Base-by-base conservation (phyloP, 2,329 filamentous ascomycete genomes). In the Sporothrix globosa region DNA sequence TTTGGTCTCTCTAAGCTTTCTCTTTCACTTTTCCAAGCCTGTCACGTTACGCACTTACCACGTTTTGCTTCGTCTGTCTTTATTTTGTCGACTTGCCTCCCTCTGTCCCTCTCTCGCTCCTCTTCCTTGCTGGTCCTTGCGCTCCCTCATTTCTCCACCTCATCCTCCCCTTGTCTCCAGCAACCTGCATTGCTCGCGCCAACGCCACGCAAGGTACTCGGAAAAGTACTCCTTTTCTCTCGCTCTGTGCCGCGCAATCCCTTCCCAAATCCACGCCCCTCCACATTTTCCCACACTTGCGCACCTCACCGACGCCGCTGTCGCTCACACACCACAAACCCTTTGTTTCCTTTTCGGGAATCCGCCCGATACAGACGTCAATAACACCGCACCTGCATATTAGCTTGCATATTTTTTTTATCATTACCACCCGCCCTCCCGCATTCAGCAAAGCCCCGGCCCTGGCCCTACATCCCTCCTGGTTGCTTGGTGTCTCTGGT, bases 321-420 rank as follows among this genome's bases (percentile, higher is more conserved):
- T 48, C 44, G 14, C 24, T 14, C 61, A 34, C 61, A 34, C 61
- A 39, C 63, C 34, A 39, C 27, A 21, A 27, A 30, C 63, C 24
- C 67, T 50, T 68, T 61, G 24, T 69, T 69, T 69, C 70, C 67
- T 17, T 34, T 69, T 69, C 70, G 61, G 67, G 70, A 69, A 71
- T 71, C 70, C 68, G 27, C 58, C 70, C 70, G 70, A 68, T 56
- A 21, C 65, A 48, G 44, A 67, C 24, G 44, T 56, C 53, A 53
- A 53, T 70, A 46, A 67, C 56, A 69, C 69, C 69, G 56, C 69
- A 50, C 65, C 69, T 70, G 63, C 69, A 61, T 44, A 54, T 70
- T 70, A 70, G 69, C 56, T 70, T 65, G 66, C 63, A 67, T 54
- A 56, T 68, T 41, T 50, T 66, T 66, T 69, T 27, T 68, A 24